Conservation (phyloP, 2,329 filamentous ascomycete genomes). For the Magnaporthiopsis rhizophila region DNA sequence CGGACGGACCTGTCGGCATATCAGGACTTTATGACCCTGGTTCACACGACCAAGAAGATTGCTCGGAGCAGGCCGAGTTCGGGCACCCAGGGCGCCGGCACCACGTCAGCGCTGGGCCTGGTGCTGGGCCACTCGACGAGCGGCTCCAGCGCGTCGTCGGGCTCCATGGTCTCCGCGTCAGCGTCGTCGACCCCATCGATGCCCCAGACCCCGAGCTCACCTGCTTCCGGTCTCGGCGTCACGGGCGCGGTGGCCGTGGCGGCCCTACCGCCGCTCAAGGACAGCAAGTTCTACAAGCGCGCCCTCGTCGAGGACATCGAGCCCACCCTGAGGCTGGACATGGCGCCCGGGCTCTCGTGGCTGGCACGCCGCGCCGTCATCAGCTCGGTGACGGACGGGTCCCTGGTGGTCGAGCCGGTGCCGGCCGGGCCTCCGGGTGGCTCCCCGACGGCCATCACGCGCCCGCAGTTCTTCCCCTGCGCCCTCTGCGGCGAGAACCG, state of each 20-base stretch:
- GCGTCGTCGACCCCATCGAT: conserved; percentile 42
- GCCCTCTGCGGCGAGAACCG: conserved; percentile 82
- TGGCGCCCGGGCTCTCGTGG: conserved; percentile 88
- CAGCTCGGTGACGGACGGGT: conserved; percentile 74
- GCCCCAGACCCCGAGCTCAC: conserved; percentile 51
- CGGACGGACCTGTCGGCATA: conserved; percentile 75
- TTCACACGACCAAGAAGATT: conserved; percentile 58
- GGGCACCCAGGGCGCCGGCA: conserved; percentile 46
- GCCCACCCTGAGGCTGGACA: conserved; percentile 82
- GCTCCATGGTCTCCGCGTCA: conserved; percentile 43
- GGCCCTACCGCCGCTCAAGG: conserved; percentile 61
- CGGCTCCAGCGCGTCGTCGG: conserved; percentile 52
- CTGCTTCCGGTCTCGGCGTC: conserved; percentile 40
- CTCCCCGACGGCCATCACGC: conserved; percentile 33
- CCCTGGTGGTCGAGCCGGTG: conserved; percentile 82
- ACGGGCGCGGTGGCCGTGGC: conserved; percentile 22
- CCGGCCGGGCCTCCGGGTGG: conserved; percentile 37
- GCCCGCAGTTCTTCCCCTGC: conserved; percentile 59
- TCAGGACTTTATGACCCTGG: conserved; percentile 74
- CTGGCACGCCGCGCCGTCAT: conserved; percentile 80
- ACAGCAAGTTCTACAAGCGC: conserved; percentile 91
- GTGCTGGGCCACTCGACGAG: conserved; percentile 39
- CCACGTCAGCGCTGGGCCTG: conserved; percentile 30
- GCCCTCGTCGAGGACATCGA: conserved; percentile 86
- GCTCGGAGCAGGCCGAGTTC: conserved; percentile 58